phyloP scores from a whole-genome alignment of 768 basidiomycete genomes.

The Mycena epipterygia region DNA sequence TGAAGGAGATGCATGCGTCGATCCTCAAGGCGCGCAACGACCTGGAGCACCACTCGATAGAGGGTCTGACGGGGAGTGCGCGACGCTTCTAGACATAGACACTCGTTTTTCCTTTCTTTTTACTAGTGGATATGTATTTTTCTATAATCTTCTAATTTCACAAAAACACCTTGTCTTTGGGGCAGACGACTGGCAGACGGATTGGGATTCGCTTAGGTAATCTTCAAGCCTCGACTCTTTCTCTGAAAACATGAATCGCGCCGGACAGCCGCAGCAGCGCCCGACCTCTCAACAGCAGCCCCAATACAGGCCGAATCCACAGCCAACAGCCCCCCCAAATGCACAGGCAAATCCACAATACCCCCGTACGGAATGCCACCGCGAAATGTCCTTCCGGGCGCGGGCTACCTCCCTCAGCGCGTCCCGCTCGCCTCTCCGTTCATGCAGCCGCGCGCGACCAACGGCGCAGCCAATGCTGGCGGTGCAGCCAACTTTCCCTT shows the following conservation, averaged over 20 bases:
- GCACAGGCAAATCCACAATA: slow-evolving; percentile 51
- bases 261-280: slow-evolving; percentile 27
- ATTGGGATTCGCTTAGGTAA: too few species aligned
- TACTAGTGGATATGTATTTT: slow-evolving; percentile 28
- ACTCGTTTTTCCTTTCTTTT: slow-evolving; percentile 19
- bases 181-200: too few species aligned
- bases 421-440: slow-evolving; percentile 75
- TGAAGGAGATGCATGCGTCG: slow-evolving; percentile 97
- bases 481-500: slow-evolving; percentile 77
- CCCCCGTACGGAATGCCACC: slow-evolving; percentile 72
- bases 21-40: slow-evolving; percentile 96
- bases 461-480: slow-evolving; percentile 30
- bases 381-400: slow-evolving; percentile 62
- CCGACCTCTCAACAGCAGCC: slow-evolving; percentile 32
- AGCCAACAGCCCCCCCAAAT: slow-evolving; percentile 34
- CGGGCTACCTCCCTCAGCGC: slow-evolving; percentile 69
- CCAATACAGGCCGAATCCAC: slow-evolving; percentile 33
- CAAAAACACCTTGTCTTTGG: too few species aligned
- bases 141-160: slow-evolving; percentile 14
- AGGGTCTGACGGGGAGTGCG: slow-evolving; percentile 78
- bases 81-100: slow-evolving; percentile 62
- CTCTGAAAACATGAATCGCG: slow-evolving; percentile 30
- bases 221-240: neutral
- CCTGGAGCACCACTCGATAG: slow-evolving; percentile 96
- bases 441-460: slow-evolving; percentile 64